Base-by-base conservation (phyloP, 1,284 basidiomycete species). In the Volvariella volvacea region DNA sequence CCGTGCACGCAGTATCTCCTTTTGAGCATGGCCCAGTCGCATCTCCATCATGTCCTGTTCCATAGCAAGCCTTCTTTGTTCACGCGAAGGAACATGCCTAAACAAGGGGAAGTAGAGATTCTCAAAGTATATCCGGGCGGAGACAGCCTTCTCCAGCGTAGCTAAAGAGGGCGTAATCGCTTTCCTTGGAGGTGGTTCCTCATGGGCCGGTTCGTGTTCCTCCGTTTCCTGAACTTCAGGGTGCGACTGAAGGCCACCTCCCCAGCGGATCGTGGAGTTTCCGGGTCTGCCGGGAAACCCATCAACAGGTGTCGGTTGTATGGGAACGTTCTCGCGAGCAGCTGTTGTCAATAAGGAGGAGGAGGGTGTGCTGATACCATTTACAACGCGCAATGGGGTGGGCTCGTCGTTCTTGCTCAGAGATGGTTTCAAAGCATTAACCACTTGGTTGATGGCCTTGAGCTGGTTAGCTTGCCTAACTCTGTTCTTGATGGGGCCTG, bases 91-190 rank as follows among this genome's bases (percentile, higher is more conserved):
- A 48, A 88, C 75, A 57, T 92, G 83, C 60, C 88, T 77, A 63
- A 94, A 75, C 39, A 96, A 72, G n/a, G 88, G 80, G 62, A 92
- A 94, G 62, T 98, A 99, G 38, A 93, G 75, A 56, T 94, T 95
- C 71, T 99, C 94, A 64, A 98, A 96, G 74, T 84, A 96, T 63
- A 98, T 91, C 59, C 91, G 84, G 42, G 88, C 83, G 9, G 92
- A 86, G 39, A 93, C 91, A 43, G 92, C 90, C 61, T 88, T 92
- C 65, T 98, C 94, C 57, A 98, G 72, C 14, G 95, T 97, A 38
- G 83, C 75, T 41, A 98, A 73, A 41, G 91, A 92, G 19, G 92
- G 92, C 10, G 75, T 80, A 57, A 94, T 82, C 43, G 69, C 66
- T 57, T 71, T 78, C 54, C 65, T 67, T 43, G 65, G 63, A 34